Evolutionary conservation across 148 eudicot genomes (phyloP), one percentile per base, ranked within the genome.

Genomic region (Rhododendron henanense): DNA sequence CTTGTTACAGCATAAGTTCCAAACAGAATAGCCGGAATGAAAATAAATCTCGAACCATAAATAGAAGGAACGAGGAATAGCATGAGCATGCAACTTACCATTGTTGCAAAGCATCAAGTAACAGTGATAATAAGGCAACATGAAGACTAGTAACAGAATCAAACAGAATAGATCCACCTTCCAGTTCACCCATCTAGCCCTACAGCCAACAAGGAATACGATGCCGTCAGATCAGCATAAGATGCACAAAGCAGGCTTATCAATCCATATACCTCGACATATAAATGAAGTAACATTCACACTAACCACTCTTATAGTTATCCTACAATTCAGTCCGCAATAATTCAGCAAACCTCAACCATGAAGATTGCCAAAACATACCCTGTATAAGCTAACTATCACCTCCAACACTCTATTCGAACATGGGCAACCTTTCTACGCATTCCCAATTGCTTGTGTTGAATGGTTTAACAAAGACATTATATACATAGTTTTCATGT

Each of bases 131-230:
- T 97, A 97, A 14, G 99, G 98, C 85, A 97, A 87, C 98, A 97
- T 92, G 90, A 97, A 97, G 71, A 97, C 98, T 59, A 97, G 92
- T 55, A 97, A 88, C 90, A 93, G 84, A 82, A 97, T 97, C 89
- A 97, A 89, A 89, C 98, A 97, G 87, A 97, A 95, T 90, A 97
- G 87, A 87, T 97, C 99, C 90, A 95, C 89, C 93, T 95, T 97
- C 99, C 99, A 97, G 90, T 97, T 97, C 90, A 97, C 90, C 96
- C 97, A 97, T 78, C 99, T 91, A 25, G 99, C 93, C 94, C 99
- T 97, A 88, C 90, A 93, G 45, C 61, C 31, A 81, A 73, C 65
- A 86, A 83, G 79, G 50, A 83, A 83, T 45, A 84, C 6, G 48
- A 65, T 31, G 61, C 73, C 74, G 19, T 41, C 31, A 75, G 35